Evolutionary conservation across 2,329 filamentous ascomycete species (phyloP).

Genomic region (Bisporella sp.): DNA sequence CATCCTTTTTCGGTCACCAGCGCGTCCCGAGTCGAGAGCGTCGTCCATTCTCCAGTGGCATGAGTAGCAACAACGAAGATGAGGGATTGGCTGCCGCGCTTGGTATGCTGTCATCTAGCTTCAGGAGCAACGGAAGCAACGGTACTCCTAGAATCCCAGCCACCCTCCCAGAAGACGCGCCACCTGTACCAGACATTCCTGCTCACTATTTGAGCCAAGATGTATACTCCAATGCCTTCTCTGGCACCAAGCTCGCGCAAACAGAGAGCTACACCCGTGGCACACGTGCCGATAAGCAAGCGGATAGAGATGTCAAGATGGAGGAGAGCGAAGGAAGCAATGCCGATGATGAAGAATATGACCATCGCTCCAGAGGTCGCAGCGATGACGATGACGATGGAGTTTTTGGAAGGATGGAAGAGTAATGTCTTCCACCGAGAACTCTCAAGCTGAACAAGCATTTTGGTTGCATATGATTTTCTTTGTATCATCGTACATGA

Average conservation of each 20-base stretch:
- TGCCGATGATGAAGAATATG: conserved; percentile 59
- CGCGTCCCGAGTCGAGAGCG: conserved; percentile 70
- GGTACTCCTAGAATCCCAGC: conserved; percentile 59
- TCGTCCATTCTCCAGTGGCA: conserved; percentile 73
- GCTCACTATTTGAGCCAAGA: conserved; percentile 64
- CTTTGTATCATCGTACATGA: conserved; percentile 31
- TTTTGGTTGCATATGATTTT: conserved; percentile 11
- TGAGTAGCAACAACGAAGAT: conserved; percentile 72
- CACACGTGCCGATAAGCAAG: conserved; percentile 46
- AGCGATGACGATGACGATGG: conserved; percentile 91
- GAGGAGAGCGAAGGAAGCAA: conserved; percentile 57
- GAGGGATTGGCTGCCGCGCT: conserved; percentile 83
- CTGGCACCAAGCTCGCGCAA: conserved; percentile 49
- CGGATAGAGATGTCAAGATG: conserved; percentile 60
- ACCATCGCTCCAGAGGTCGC: conserved; percentile 50
- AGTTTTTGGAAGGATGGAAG: conserved; percentile 95
- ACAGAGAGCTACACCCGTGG: conserved; percentile 51
- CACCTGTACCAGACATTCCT: conserved; percentile 82
- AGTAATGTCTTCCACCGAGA: conserved; percentile 40
- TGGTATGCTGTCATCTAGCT: conserved; percentile 84
- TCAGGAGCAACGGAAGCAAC: conserved; percentile 41
- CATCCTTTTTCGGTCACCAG: conserved; percentile 37
- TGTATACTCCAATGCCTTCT: conserved; percentile 47
- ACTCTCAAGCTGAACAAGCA: neutral
- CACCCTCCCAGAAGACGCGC: conserved; percentile 66